Evolutionary conservation across 108 stramenopile genomes (phyloP), one percentile per base, ranked within the genome.

Genomic region (Phaeodactylum tricornutum): DNA sequence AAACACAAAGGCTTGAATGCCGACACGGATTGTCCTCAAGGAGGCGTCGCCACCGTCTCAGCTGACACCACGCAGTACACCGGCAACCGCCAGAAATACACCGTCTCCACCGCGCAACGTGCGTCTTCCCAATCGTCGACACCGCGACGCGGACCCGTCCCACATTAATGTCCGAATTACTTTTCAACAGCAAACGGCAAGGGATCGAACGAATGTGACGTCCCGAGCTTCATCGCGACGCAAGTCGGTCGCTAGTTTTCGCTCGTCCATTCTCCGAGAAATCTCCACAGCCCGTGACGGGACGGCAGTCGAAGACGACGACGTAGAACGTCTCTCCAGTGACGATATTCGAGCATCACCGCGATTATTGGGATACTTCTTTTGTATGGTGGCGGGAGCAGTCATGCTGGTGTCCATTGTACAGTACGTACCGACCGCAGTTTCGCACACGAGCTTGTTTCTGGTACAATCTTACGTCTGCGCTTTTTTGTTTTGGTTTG

Each of bases 281-380:
- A 14, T 37, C 3, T 14, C 34, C 30, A 6, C 47, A 28, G 29
- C 47, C 19, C 9, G 9, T 6, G 5, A 11, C 39, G 21, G 19
- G 5, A 20, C 39, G 19, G 21, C 9, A 15, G 14, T 4, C 14
- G 14, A 41, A 6, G 14, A 11, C 21, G 4, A 7, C 14, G 14
- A 24, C 7, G 22, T 4, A 24, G 45, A 26, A 27, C 14, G 21
- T 42, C 40, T 72, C 0, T 72, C 71, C 9, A 37, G 36, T 28
- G 34, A 62, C 24, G 76, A 77, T 40, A 72, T 77, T 49, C 71
- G 67, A 23, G 67, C 67, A 15, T 69, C 67, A 5, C 57, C 76
- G 16, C 62, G 71, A 23, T 46, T 77, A 19, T 8, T 61, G 56
- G 76, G 76, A 14, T 77, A 77, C 58, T 32, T 67, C 1, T 72